phyloP scores from a whole-genome alignment of 1,284 basidiomycete species.

The Cryptococcus sp. region DNA sequence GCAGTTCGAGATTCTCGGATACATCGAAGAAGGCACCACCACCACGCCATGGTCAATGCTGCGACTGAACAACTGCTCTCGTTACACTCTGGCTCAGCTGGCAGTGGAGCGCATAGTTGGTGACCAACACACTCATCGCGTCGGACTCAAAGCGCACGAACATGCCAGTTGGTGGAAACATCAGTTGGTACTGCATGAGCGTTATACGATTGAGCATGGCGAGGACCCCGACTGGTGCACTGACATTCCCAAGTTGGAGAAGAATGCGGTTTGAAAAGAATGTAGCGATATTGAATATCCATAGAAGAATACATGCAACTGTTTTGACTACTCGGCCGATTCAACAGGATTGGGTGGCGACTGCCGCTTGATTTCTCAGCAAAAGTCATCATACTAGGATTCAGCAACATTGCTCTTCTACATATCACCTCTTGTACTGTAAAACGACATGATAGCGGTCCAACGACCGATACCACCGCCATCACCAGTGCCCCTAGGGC shows the following conservation, averaged over 20 bases:
- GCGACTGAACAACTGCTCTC: conserved; percentile 53
- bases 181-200: conserved; percentile 47
- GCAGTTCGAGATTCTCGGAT: conserved; percentile 53
- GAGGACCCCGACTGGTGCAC: conserved; percentile 49
- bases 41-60: conserved; percentile 59
- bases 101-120: conserved; percentile 51
- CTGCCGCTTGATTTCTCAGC: neutral
- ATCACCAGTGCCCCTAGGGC: conserved; percentile 34
- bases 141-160: conserved; percentile 49
- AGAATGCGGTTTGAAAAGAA: conserved; percentile 9
- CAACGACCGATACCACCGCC: conserved; percentile 34
- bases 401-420: too few species aligned
- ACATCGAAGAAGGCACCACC: conserved; percentile 56
- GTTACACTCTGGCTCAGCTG: conserved; percentile 54
- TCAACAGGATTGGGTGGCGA: neutral
- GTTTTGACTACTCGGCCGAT: neutral
- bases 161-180: conserved; percentile 51
- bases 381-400: too few species aligned
- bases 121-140: conserved; percentile 39
- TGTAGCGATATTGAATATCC: neutral
- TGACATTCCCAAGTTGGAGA: conserved; percentile 37
- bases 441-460: conserved; percentile 19
- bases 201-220: conserved; percentile 52
- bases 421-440: too few species aligned
- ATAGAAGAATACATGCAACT: neutral